Conservation (phyloP, 2,329 filamentous ascomycete genomes). For the Ceratocystiopsis minuta region DNA sequence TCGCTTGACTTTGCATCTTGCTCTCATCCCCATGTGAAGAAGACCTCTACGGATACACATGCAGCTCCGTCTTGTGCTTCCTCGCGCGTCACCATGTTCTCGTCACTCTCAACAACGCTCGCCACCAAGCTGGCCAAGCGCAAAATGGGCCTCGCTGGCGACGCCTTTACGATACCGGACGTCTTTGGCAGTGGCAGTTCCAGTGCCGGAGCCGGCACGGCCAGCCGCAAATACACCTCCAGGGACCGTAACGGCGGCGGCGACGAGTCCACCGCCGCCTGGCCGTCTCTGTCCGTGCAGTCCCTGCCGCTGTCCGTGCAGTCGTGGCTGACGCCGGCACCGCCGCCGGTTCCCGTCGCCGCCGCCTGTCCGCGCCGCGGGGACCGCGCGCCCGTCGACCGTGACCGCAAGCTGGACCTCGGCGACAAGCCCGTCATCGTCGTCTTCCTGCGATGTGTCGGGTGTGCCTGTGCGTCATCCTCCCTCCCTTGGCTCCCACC, state of each 20-base stretch:
- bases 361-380: constrained; percentile 27
- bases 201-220: too few species aligned
- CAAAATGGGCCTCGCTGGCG: constrained; percentile 34
- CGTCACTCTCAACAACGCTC: constrained; percentile 36
- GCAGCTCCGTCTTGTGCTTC: too few species aligned
- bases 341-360: constrained; percentile 28
- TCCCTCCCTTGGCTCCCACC: neutral
- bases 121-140: constrained; percentile 40
- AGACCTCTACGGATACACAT: too few species aligned
- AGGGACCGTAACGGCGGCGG: constrained; percentile 9
- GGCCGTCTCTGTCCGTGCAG: constrained; percentile 28
- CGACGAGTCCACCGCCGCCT: constrained; percentile 12
- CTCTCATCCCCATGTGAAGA: neutral
- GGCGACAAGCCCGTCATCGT: constrained; percentile 27
- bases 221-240: neutral
- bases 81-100: constrained; percentile 27
- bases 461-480: constrained; percentile 31
- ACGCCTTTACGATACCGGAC: constrained; percentile 24
- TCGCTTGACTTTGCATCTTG: neutral
- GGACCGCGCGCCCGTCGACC: constrained; percentile 29
- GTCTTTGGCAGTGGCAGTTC: constrained; percentile 13
- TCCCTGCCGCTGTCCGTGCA: constrained; percentile 33
- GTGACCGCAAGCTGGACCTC: constrained; percentile 24
- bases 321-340: constrained; percentile 33
- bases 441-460: constrained; percentile 35